These are phyloP conservation scores for Suillus bovinus DNA, from an alignment of 768 basidiomycete species.

Conservation along the genomic window DNA sequence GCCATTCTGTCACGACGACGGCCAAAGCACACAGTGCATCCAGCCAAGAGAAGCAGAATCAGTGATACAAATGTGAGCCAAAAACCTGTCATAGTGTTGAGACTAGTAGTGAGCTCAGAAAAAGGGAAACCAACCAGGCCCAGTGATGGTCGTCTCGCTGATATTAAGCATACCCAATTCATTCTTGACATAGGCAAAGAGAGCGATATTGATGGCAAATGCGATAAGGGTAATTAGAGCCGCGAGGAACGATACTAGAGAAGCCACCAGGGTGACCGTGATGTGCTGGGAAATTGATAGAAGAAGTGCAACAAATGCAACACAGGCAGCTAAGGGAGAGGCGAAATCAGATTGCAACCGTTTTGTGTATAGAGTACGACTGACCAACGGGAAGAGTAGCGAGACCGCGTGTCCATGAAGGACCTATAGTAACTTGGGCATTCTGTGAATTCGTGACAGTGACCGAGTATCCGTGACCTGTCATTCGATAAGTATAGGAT, in stretches of 20 bases:
- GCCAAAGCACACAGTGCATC: slow-evolving; percentile 71
- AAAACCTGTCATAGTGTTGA: slow-evolving; percentile 46
- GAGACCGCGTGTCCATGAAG: slow-evolving; percentile 73
- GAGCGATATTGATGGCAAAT: slow-evolving; percentile 76
- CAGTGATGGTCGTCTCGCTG: slow-evolving; percentile 51
- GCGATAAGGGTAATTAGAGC: slow-evolving; percentile 68
- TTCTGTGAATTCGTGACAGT: slow-evolving; percentile 36
- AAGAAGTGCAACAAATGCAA: slow-evolving; percentile 64
- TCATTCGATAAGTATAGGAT: slow-evolving; percentile 4
- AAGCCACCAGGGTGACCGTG: slow-evolving; percentile 42
- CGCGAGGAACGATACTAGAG: slow-evolving; percentile 63
- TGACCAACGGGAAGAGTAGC: slow-evolving; percentile 75
- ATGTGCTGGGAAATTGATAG: slow-evolving; percentile 62
- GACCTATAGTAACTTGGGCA: slow-evolving; percentile 41
- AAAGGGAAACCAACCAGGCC: slow-evolving; percentile 51
- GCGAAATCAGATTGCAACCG: not conserved
- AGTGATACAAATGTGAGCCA: slow-evolving; percentile 74
- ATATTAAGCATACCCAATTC: slow-evolving; percentile 52
- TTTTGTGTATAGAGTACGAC: slow-evolving; percentile 22
- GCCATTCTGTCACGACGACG: slow-evolving; percentile 56
- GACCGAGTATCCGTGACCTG: slow-evolving; percentile 60
- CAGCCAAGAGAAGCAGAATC: slow-evolving; percentile 62
- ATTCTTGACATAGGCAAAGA: slow-evolving; percentile 61
- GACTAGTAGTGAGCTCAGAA: slow-evolving; percentile 8
- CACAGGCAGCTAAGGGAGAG: slow-evolving; percentile 41